Evolutionary conservation across 2,329 filamentous ascomycete species (phyloP).

Genomic region (Fusarium succisae): DNA sequence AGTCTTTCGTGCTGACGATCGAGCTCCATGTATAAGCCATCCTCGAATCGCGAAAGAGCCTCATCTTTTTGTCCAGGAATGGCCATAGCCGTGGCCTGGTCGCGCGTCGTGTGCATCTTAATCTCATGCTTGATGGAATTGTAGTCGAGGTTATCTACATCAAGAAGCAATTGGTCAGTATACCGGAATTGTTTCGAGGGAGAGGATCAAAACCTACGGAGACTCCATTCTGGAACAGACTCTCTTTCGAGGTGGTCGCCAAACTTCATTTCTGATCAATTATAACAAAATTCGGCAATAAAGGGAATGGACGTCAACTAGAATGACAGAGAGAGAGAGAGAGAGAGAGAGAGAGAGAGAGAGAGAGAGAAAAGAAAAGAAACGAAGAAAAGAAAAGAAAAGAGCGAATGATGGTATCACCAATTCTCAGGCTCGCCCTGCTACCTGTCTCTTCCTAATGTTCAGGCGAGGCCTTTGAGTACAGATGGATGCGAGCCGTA

Average conservation of each 20-base stretch:
- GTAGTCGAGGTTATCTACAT: constrained; percentile 87
- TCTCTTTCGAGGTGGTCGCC: constrained; percentile 71
- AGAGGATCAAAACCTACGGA: constrained; percentile 63
- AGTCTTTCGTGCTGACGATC: constrained; percentile 79
- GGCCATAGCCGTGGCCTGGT: constrained; percentile 74
- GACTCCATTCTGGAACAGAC: constrained; percentile 84
- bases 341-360: background rate
- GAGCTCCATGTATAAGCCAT: constrained; percentile 76
- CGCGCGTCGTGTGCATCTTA: constrained; percentile 78
- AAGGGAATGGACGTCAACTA: background rate
- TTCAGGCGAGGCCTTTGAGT: background rate
- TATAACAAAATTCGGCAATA: background rate
- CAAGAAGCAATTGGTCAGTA: constrained; percentile 6
- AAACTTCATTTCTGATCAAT: constrained; percentile 50
- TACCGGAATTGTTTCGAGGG: background rate
- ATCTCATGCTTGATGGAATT: constrained; percentile 87
- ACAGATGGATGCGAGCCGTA: constrained; percentile 12
- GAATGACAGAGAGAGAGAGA: background rate
- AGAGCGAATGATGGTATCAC: background rate
- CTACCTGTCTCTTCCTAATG: background rate
- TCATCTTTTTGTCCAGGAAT: constrained; percentile 77
- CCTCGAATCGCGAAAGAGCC: constrained; percentile 71
- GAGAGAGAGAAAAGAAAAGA: background rate
- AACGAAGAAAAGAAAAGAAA: background rate
- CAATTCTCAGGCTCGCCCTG: background rate